A percentile compares a stretch with the other conserved stretches of the same genome.
phyloP scores from a whole-genome alignment of 805 yeast species.

The Ogataea parapolymorpha region DNA sequence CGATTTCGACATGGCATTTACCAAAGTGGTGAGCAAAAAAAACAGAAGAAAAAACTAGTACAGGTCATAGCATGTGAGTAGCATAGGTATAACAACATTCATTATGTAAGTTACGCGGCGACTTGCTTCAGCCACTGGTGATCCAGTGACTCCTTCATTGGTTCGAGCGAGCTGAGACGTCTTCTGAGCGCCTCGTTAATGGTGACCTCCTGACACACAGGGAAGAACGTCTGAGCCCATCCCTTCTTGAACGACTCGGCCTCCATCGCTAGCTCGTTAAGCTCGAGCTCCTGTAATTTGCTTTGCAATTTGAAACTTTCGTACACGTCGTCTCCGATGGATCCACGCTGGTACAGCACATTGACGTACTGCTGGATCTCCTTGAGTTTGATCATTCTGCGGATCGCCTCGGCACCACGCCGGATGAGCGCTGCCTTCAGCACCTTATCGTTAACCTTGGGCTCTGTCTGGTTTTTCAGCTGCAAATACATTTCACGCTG shows the following conservation, averaged over 20 bases:
- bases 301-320: slow-evolving; percentile 75
- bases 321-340: slow-evolving; percentile 86
- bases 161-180: slow-evolving; percentile 51
- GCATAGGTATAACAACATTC: slow-evolving; percentile 3
- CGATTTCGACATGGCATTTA: slow-evolving; percentile 49
- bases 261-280: slow-evolving; percentile 70
- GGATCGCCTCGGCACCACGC: slow-evolving; percentile 79
- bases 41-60: slow-evolving; percentile 40
- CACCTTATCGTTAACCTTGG: slow-evolving; percentile 64
- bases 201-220: slow-evolving; percentile 82
- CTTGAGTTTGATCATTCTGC: slow-evolving; percentile 77
- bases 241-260: slow-evolving; percentile 71
- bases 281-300: slow-evolving; percentile 76
- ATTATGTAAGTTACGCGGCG: slow-evolving; percentile 12
- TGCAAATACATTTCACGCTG: slow-evolving; percentile 62
- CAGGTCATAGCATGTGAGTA: slow-evolving; percentile 10
- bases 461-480: slow-evolving; percentile 48
- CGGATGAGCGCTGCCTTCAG: slow-evolving; percentile 47
- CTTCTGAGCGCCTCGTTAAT: slow-evolving; percentile 88
- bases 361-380: slow-evolving; percentile 71
- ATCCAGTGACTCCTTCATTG: slow-evolving; percentile 35
- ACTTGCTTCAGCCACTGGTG: slow-evolving; percentile 32
- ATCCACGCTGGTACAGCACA: slow-evolving; percentile 77
- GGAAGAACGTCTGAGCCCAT: slow-evolving; percentile 76
- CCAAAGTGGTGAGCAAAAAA: slow-evolving; percentile 61